These are phyloP conservation scores for Phoma sp. DNA, from an alignment of 2,329 filamentous ascomycete species.

Conservation along the genomic window DNA sequence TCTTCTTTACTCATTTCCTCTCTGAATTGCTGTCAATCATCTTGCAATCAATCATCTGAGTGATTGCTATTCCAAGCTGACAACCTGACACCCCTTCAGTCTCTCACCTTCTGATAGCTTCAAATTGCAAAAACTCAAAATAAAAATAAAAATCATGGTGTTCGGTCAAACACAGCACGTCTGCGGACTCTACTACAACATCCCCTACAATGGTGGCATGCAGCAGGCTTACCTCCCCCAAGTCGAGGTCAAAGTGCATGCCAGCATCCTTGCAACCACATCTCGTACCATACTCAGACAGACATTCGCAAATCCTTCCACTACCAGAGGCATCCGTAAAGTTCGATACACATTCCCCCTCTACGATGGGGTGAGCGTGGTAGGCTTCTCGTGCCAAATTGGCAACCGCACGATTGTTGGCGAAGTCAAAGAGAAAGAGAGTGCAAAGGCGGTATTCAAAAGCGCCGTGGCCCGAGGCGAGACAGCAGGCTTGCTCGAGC, in stretches of 20 bases:
- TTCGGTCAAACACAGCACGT: slow-evolving; percentile 9
- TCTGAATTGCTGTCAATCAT: neutral
- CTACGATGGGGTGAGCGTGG: slow-evolving; percentile 74
- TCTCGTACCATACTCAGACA: slow-evolving; percentile 62
- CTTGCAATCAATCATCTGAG: too few relatives aligned
- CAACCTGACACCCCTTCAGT: neutral
- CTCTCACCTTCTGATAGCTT: neutral
- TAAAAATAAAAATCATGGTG: neutral
- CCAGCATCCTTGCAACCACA: slow-evolving; percentile 65
- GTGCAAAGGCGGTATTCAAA: slow-evolving; percentile 66
- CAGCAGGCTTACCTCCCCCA: slow-evolving; percentile 60
- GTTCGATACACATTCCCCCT: slow-evolving; percentile 73
- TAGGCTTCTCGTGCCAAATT: slow-evolving; percentile 70
- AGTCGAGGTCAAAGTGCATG: slow-evolving; percentile 63
- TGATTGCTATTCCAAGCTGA: neutral
- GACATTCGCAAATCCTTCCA: slow-evolving; percentile 66
- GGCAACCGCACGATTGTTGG: slow-evolving; percentile 66
- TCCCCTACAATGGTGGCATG: neutral
- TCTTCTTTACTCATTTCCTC: slow-evolving; percentile 3
- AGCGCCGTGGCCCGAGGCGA: slow-evolving; percentile 65
- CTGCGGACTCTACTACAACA: slow-evolving; percentile 42
- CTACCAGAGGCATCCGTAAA: slow-evolving; percentile 55
- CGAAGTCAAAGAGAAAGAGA: slow-evolving; percentile 69
- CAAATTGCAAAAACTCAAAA: neutral
- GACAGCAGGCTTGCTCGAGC: slow-evolving; percentile 70